A percentile compares a stretch with the other conserved stretches of the same genome.
Evolutionary conservation across 2,329 filamentous ascomycete species (phyloP).

Genomic region (Scytalidium sp.): DNA sequence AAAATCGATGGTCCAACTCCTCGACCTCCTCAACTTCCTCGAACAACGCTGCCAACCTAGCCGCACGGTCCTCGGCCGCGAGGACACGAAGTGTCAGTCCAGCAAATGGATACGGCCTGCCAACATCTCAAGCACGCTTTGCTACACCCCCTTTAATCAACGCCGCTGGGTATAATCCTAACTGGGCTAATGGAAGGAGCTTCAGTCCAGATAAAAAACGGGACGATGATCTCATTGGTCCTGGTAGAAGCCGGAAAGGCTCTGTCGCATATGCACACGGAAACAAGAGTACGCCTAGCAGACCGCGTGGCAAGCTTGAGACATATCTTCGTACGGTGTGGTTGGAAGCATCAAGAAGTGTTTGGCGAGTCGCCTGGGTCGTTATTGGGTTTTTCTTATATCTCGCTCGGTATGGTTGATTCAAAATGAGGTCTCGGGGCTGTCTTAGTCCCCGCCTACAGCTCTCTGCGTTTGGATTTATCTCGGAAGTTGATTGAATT

Average conservation of each 20-base stretch:
- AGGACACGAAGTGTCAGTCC: slow-evolving; percentile 24
- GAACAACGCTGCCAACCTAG: slow-evolving; percentile 14
- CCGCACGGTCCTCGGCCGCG: slow-evolving; percentile 20
- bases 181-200: slow-evolving; percentile 3
- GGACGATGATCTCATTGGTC: not conserved
- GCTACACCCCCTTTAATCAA: slow-evolving; percentile 15
- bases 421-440: not conserved
- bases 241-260: not conserved
- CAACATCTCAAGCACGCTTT: slow-evolving; percentile 16
- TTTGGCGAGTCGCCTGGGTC: slow-evolving; percentile 62
- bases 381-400: slow-evolving; percentile 64
- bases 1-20: slow-evolving; percentile 19
- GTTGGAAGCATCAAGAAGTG: slow-evolving; percentile 58
- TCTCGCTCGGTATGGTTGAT: slow-evolving; percentile 62
- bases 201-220: not conserved
- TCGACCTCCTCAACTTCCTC: slow-evolving; percentile 24
- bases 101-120: slow-evolving; percentile 24
- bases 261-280: not conserved
- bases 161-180: slow-evolving; percentile 8
- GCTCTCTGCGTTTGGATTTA: too few relatives aligned
- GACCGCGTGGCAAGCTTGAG: slow-evolving; percentile 9
- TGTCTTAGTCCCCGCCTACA: too few relatives aligned
- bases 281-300: slow-evolving; percentile 18
- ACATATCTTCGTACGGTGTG: slow-evolving; percentile 45
- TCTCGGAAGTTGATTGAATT: too few relatives aligned